These are phyloP conservation scores for Gloeostereum incarnatum DNA, from an alignment of 768 basidiomycete genomes.

Conservation along the genomic window DNA sequence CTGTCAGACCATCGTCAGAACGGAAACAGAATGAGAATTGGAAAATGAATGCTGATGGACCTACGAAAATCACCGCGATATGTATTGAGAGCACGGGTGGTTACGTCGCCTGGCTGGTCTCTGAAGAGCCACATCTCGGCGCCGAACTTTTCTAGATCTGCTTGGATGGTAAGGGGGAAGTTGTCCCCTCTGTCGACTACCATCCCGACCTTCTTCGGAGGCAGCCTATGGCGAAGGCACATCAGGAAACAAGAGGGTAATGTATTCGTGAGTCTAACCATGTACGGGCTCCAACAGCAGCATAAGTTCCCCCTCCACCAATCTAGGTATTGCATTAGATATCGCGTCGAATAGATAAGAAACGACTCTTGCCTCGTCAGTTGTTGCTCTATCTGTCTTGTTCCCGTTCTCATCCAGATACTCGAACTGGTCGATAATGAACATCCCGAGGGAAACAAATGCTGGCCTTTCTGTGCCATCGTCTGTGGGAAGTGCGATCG, in stretches of 20 bases:
- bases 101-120: slow-evolving; percentile 40
- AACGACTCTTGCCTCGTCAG: slow-evolving; percentile 43
- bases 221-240: slow-evolving; percentile 40
- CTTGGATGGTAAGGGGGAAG: slow-evolving; percentile 53
- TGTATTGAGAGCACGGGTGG: slow-evolving; percentile 65
- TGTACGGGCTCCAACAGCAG: slow-evolving; percentile 71
- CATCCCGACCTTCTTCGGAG: slow-evolving; percentile 62
- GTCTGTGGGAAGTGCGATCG: too few species aligned
- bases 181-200: slow-evolving; percentile 76
- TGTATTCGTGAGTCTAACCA: too few species aligned
- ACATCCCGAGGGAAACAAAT: slow-evolving; percentile 77
- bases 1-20: slow-evolving; percentile 27
- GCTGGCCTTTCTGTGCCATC: too few species aligned
- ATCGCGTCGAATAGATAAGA: too few species aligned
- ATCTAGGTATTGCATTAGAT: slow-evolving; percentile 40
- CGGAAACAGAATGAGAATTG: slow-evolving; percentile 1
- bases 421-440: slow-evolving; percentile 80
- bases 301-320: slow-evolving; percentile 85
- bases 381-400: slow-evolving; percentile 32
- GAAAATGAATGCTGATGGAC: slow-evolving; percentile 26
- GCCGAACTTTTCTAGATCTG: slow-evolving; percentile 53
- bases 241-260: not conserved
- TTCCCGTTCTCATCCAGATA: slow-evolving; percentile 49
- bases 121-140: slow-evolving; percentile 73
- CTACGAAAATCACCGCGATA: slow-evolving; percentile 67